phyloP scores from a whole-genome alignment of 2,329 filamentous ascomycete species.

The Lasiodiplodia theobromae region DNA sequence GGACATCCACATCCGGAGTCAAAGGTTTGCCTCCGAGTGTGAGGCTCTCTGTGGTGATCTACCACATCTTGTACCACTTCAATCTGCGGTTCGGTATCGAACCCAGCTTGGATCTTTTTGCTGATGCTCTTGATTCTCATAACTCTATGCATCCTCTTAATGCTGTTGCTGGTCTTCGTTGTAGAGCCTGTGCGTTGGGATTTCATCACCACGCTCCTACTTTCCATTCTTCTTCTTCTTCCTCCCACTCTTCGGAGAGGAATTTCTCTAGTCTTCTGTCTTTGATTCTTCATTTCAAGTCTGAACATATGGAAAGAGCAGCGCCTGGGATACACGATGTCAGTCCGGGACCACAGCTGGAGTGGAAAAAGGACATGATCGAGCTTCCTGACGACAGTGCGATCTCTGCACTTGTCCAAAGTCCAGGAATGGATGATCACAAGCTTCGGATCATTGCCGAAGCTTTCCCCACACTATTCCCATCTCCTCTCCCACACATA shows the following conservation, averaged over 20 bases:
- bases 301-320: slow-evolving; percentile 57
- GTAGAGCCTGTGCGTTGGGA: slow-evolving; percentile 49
- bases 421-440: slow-evolving; percentile 63
- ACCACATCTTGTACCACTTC: slow-evolving; percentile 68
- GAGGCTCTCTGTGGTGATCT: slow-evolving; percentile 68
- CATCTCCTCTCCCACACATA: slow-evolving; percentile 52
- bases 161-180: slow-evolving; percentile 53
- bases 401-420: slow-evolving; percentile 57
- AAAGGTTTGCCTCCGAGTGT: slow-evolving; percentile 68
- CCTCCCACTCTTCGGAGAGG: slow-evolving; percentile 46
- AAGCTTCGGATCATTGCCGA: slow-evolving; percentile 61
- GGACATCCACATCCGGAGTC: slow-evolving; percentile 66
- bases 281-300: slow-evolving; percentile 66
- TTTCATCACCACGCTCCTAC: slow-evolving; percentile 39
- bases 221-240: slow-evolving; percentile 40
- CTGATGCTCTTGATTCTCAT: slow-evolving; percentile 52
- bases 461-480: slow-evolving; percentile 57
- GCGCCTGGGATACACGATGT: slow-evolving; percentile 22
- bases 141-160: slow-evolving; percentile 52
- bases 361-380: slow-evolving; percentile 70
- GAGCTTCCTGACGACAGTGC: slow-evolving; percentile 61
- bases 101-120: slow-evolving; percentile 64
- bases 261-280: slow-evolving; percentile 57
- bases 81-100: slow-evolving; percentile 63
- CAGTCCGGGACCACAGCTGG: slow-evolving; percentile 38